A percentile compares a stretch with the other conserved stretches of the same genome.
Evolutionary conservation across 164 flowering plant genomes (phyloP).

Genomic region (Tetracentron sinense): DNA sequence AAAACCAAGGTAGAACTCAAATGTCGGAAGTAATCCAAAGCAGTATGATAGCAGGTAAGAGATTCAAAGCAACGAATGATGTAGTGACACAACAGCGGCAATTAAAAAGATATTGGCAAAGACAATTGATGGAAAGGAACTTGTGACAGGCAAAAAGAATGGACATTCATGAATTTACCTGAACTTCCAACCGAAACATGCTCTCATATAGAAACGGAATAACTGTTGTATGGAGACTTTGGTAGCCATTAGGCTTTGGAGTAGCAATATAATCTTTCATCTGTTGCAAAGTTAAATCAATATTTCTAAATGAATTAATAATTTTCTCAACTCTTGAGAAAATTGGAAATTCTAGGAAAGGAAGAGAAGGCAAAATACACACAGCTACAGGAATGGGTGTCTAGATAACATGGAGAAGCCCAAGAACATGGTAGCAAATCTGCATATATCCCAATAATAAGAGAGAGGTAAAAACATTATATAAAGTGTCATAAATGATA

Average conservation of each 20-base stretch:
- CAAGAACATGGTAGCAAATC: constrained; percentile 98
- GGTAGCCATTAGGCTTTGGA: constrained; percentile 97
- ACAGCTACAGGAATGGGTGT: constrained; percentile 90
- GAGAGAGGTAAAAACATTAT: constrained; percentile 3
- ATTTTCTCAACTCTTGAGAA: not conserved
- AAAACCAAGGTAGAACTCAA: constrained; percentile 1
- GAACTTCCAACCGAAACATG: constrained; percentile 93
- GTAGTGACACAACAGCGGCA: no score
- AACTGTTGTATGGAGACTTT: constrained; percentile 92
- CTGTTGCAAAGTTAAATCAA: constrained; percentile 31
- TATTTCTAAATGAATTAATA: constrained; percentile 1
- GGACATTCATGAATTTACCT: constrained; percentile 44
- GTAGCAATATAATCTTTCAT: constrained; percentile 97
- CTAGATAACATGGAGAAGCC: constrained; percentile 98
- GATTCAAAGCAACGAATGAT: not conserved
- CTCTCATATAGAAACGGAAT: constrained; percentile 97
- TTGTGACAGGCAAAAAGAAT: not conserved
- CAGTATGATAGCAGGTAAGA: not conserved
- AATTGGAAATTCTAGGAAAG: not conserved
- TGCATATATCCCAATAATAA: constrained; percentile 29
- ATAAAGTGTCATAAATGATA: not conserved
- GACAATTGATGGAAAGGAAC: constrained; percentile 6
- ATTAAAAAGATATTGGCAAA: not conserved
- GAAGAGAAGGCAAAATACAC: constrained; percentile 25
- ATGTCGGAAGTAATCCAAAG: not conserved